phyloP scores from a whole-genome alignment of 768 basidiomycete species.

The Leccinum obscurum region DNA sequence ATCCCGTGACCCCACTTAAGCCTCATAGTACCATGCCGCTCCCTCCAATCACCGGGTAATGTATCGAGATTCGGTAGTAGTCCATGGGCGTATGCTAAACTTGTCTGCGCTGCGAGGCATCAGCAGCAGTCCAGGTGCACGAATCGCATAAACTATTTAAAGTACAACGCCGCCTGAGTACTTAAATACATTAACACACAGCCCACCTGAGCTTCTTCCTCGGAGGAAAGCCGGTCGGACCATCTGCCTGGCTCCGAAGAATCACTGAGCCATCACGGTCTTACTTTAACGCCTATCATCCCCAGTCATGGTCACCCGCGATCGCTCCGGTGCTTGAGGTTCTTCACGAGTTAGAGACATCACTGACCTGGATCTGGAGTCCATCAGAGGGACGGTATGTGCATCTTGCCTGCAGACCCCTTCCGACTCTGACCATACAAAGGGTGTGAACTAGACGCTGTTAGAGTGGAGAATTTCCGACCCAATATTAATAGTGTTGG shows the following conservation, averaged over 20 bases:
- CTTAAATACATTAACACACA: neutral
- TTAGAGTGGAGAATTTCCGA: no score
- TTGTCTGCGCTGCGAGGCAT: conserved; percentile 11
- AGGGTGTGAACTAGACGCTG: neutral
- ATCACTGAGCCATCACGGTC: neutral
- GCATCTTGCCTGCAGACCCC: conserved; percentile 59
- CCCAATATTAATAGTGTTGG: neutral
- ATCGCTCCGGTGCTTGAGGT: neutral
- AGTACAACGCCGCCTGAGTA: neutral
- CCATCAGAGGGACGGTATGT: conserved; percentile 55
- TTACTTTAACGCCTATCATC: no score
- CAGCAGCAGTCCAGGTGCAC: conserved; percentile 53
- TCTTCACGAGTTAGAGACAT: conserved; percentile 36
- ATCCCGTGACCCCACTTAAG: neutral
- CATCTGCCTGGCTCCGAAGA: neutral
- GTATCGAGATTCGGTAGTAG: conserved; percentile 37
- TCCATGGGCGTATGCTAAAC: no score
- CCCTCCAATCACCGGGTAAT: conserved; percentile 38
- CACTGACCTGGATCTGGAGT: conserved; percentile 43
- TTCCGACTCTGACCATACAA: neutral
- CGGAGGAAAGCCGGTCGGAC: neutral
- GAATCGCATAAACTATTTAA: conserved; percentile 66
- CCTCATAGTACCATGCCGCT: neutral
- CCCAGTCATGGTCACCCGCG: neutral
- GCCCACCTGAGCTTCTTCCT: no score